These are phyloP conservation scores for Xylariaceae sp. DNA, from an alignment of 2,329 filamentous ascomycete species.

Conservation along the genomic window DNA sequence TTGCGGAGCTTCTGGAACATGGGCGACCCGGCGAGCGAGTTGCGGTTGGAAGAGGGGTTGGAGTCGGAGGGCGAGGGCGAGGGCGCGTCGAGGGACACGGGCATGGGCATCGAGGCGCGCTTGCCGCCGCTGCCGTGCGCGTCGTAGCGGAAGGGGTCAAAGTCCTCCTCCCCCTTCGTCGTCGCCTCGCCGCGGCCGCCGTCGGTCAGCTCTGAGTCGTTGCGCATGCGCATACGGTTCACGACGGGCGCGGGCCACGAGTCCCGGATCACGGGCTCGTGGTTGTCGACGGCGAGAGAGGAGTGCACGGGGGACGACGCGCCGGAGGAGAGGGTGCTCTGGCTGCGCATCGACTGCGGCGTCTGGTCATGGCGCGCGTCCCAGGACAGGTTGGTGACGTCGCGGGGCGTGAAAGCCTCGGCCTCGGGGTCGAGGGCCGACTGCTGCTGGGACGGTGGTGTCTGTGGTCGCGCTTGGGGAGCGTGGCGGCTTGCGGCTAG, in stretches of 20 bases:
- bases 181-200: conserved; percentile 3
- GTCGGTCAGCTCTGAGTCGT: conserved; percentile 18
- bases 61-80: conserved; percentile 3
- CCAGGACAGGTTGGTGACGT: conserved; percentile 31
- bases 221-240: conserved; percentile 14
- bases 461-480: neutral
- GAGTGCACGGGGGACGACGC: conserved; percentile 28
- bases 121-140: neutral
- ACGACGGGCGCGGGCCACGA: conserved; percentile 21
- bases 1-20: conserved; percentile 38
- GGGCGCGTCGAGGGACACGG: no score
- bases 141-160: conserved; percentile 21
- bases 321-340: conserved; percentile 30
- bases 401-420: conserved; percentile 19
- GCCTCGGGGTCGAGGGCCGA: conserved; percentile 10
- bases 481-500: conserved; percentile 4
- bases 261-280: conserved; percentile 31
- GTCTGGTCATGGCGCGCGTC: conserved; percentile 26
- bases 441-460: neutral
- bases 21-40: conserved; percentile 15
- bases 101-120: no score
- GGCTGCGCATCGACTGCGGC: conserved; percentile 31
- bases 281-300: conserved; percentile 19
- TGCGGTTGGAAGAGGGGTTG: conserved; percentile 5
- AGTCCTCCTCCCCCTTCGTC: conserved; percentile 20